Evolutionary conservation across 2,329 filamentous ascomycete genomes (phyloP), one percentile per base, ranked within the genome.

Genomic region (Botrytis byssoidea): DNA sequence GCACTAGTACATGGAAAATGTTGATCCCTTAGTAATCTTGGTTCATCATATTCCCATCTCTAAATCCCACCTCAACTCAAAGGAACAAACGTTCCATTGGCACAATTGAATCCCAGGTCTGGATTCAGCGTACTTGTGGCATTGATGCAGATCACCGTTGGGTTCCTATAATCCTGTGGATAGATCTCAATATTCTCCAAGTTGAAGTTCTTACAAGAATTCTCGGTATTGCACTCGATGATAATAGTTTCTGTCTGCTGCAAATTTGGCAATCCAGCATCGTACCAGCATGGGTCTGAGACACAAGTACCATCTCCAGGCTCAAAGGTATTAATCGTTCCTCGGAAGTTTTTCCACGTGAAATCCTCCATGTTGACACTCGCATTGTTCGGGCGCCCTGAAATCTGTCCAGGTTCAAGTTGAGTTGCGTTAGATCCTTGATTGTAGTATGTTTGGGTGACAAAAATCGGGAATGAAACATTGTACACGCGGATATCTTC

Each of bases 401-500:
- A 73, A 1, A 76, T 77, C 4, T 74, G 75, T 1, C 78, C 79
- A 25, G 74, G 78, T 12, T 78, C 74, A 0, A 80, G 77, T 46
- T 80, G 79, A 3, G 77, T 81, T 74, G 78, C 80, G 10, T 76
- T 78, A 42, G 75, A 79, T n/a, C 79, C 81, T 75, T 85, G 83
- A 72, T 85, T 82, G 74, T 78, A 77, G 76, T 85, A 85, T 57
- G 81, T 84, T 77, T 85, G 83, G 4, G 83, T 85, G n/a, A 85
- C 83, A 72, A 84, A 85, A 72, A 85, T 83, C 1, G 84, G 84
- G 75, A 85, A 85, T 0, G 83, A 82, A 44, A 85, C 84, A 73
- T 85, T 85, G 76, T 82, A 82, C 20, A 82, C 75, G 9, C 82
- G 77, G 70, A 85, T 83, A 74, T 85, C 83, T 70, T 80, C 81